phyloP scores from a whole-genome alignment of 176 grass and related monocot species.

The Oryza rufipogon region DNA sequence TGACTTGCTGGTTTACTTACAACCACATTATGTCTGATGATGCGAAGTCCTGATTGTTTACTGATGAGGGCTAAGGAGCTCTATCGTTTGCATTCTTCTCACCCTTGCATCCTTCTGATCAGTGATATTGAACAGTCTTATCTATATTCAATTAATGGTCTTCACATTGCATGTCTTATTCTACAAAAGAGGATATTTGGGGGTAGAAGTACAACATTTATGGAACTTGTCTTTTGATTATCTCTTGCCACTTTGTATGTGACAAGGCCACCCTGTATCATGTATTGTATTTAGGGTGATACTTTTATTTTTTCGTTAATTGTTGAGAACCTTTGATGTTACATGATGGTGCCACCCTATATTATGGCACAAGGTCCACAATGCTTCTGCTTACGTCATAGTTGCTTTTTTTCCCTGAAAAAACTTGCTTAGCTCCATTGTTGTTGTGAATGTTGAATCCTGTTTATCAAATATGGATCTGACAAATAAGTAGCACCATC shows the following conservation, averaged over 20 bases:
- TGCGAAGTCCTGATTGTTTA: not conserved
- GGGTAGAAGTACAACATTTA: not conserved
- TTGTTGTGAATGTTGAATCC: not conserved
- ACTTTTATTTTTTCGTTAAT: not conserved
- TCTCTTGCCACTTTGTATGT: not conserved
- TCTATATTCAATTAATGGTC: not conserved
- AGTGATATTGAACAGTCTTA: not conserved
- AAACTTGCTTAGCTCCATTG: not conserved
- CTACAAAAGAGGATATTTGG: not conserved
- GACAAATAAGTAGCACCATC: not conserved
- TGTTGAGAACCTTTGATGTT: conserved; percentile 2
- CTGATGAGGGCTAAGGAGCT: not conserved
- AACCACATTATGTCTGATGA: too few relatives aligned
- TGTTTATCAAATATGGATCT: not conserved
- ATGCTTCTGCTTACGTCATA: not conserved
- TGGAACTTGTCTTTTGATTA: not conserved
- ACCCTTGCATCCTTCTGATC: not conserved
- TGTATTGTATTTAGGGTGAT: not conserved
- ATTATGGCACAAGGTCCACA: not conserved
- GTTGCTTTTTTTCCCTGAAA: not conserved
- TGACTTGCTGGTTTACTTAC: not conserved
- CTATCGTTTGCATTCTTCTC: too few relatives aligned
- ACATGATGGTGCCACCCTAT: not conserved
- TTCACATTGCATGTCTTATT: not conserved
- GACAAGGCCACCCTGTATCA: not conserved